Conservation (phyloP, 2,329 filamentous ascomycete species). For the Aspergillus ruber region DNA sequence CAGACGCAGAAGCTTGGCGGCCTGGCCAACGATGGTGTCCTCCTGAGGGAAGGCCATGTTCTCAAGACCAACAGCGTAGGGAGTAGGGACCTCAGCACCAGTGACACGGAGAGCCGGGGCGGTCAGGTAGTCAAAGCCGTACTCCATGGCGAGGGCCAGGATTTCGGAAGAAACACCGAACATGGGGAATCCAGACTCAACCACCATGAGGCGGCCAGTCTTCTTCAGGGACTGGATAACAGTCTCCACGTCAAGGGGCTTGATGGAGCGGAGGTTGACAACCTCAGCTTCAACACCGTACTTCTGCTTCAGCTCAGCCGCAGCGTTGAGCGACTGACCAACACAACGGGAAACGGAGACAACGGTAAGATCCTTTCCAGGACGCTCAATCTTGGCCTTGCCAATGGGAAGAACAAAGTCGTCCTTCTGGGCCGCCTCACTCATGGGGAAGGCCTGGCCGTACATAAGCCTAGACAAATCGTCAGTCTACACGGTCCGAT, state of each 20-base stretch:
- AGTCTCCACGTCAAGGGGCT: conserved; percentile 89
- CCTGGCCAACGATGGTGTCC: conserved; percentile 77
- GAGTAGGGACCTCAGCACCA: conserved; percentile 93
- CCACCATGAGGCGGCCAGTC: conserved; percentile 82
- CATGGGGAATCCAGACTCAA: conserved; percentile 93
- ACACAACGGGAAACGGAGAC: conserved; percentile 93
- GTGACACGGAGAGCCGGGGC: conserved; percentile 90
- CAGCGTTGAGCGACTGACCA: conserved; percentile 80
- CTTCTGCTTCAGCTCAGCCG: conserved; percentile 88
- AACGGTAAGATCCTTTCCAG: conserved; percentile 92
- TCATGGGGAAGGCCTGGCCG: conserved; percentile 93
- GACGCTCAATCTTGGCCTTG: conserved; percentile 98
- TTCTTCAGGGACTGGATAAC: conserved; percentile 99
- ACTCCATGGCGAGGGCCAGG: conserved; percentile 91
- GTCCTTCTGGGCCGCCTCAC: conserved; percentile 87
- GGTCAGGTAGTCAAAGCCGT: conserved; percentile 95
- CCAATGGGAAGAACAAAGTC: conserved; percentile 97
- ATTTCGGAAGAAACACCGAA: conserved; percentile 92
- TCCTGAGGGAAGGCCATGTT: conserved; percentile 93
- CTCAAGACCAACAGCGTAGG: conserved; percentile 88
- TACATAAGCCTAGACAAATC: conserved; percentile 61
- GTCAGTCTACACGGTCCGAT: conserved; percentile 17
- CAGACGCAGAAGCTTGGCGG: conserved; percentile 79
- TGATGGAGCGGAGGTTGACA: conserved; percentile 95
- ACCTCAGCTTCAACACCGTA: conserved; percentile 95